Base-by-base conservation (phyloP, 805 yeast species). In the Lachancea nothofagi region DNA sequence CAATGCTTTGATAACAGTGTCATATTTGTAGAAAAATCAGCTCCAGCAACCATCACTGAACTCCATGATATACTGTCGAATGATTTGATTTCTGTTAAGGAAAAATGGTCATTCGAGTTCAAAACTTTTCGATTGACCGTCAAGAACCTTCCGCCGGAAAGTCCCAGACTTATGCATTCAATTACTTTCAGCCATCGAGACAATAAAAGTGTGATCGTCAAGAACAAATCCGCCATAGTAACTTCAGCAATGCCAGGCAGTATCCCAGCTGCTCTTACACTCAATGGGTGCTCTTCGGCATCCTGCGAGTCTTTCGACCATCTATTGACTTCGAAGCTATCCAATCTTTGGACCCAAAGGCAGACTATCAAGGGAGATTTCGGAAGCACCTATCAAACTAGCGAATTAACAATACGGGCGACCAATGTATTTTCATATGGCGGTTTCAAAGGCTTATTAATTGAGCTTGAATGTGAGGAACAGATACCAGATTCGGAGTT, bases 271-370 rank as follows among this genome's bases (percentile, higher is more conserved):
- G 48, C 29, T 5, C 46, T 49, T 8, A 23, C 51, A 14, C 39
- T 46, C 10, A 54, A 52, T 31, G 50, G 47, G 5, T 52, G 59
- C 29, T 48, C 51, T 21, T 45, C 52, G 3, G 57, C 57, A 7
- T 45, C 42, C 21, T 48, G 50, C 9, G 59, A 51, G 23, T 38
- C 62, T 3, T 43, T 59, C 27, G 63, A 59, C 32, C 23, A 37
- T 9, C 41, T 59, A 4, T 24, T 60, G 14, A 31, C 47, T 0
- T 45, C 47, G 8, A 57, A 55, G 33, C 48, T 60, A 14, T 51
- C 61, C 2, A 59, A 56, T 39, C 49, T 60, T 13, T 60, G 65
- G 65, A 47, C 50, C 8, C 61, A 51, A 31, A 44, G 64, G 32
- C 62, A 59, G 41, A 42, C 49, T 14, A 49, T 60, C 6, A 54